Conservation (phyloP, 2,329 filamentous ascomycete species). For the Apiospora koreana region DNA sequence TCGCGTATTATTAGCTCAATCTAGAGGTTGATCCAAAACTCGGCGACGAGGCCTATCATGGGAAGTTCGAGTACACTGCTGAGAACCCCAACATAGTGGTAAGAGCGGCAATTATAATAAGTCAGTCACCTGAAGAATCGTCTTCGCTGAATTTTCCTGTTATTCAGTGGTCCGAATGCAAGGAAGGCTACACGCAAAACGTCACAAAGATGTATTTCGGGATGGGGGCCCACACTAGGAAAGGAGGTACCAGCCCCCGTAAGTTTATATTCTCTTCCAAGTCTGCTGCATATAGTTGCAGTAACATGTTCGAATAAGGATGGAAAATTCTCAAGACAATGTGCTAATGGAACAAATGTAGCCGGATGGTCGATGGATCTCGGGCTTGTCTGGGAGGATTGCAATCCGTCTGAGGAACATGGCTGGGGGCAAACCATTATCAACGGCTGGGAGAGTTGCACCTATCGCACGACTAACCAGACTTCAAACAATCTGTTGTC, state of each 20-base stretch:
- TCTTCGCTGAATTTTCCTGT: not conserved
- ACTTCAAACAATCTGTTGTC: not conserved
- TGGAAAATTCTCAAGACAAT: conserved; percentile 10
- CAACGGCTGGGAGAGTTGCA: conserved; percentile 22
- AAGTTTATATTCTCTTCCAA: no score
- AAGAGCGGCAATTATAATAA: not conserved
- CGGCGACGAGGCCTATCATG: not conserved
- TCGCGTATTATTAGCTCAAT: not conserved
- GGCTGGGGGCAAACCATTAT: conserved; percentile 20
- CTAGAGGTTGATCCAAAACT: not conserved
- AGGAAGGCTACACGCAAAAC: conserved; percentile 18
- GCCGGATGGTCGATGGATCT: conserved; percentile 24
- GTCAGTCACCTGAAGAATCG: not conserved
- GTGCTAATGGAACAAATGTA: not conserved
- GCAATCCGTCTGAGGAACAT: conserved; percentile 17
- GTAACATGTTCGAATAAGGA: no score
- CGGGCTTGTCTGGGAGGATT: conserved; percentile 21
- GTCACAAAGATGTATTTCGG: conserved; percentile 18
- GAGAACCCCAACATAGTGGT: not conserved
- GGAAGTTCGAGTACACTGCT: not conserved
- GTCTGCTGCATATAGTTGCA: no score
- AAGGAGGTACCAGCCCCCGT: conserved; percentile 19
- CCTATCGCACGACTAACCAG: not conserved
- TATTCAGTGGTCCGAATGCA: conserved; percentile 21
- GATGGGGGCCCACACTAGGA: conserved; percentile 12